Evolutionary conservation across 1,284 basidiomycete genomes (phyloP), one percentile per base, ranked within the genome.

Genomic region (Sphaerobolus stellatus): DNA sequence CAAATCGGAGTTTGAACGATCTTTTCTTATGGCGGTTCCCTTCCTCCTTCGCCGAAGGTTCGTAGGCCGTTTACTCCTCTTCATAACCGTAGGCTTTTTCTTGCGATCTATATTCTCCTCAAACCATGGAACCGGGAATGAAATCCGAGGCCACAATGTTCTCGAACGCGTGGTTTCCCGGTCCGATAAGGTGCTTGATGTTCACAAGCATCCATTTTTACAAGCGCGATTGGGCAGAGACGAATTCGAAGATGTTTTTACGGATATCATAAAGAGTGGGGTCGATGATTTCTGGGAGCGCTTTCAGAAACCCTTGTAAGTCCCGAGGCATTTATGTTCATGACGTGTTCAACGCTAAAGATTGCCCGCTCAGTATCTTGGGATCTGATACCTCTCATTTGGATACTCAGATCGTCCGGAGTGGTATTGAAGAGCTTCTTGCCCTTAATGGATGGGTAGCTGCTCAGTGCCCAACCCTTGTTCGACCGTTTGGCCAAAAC

Each of bases 381-480:
- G 84, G 83, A 59, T 81, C 80, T 62, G 92, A 94, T 56, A 95
- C 93, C 0, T 79, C 88, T 1, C 88, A 92, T 59, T 84, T 88
- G 70, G 94, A 97, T 69, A 84, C 89, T 18, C 93, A 97, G 68
- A 86, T 88, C 55, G 89, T 97, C 46, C 77, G 92, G 51, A 83
- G 79, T 45, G 86, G 94, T 5, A 90, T 98, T 50, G 94, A 97
- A 69, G 91, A 93, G 61, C 78, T 98, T 1, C 78, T 97, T 22
- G 88, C 90, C 20, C 82, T 97, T 56, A 96, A 97, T 66, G 94
- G 94, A n/a, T 98, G 94, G 94, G 94, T 95, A n/a, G 92, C 93
- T n/a, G 92, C 92, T 8, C 84, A 92, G 33, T 98, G 94, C 70
- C 92, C 93, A 7, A 94, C 90, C 3, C 81, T 98, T 43, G 83